Base-by-base conservation (phyloP, 140 eudicot species). In the Anethum foeniculum region DNA sequence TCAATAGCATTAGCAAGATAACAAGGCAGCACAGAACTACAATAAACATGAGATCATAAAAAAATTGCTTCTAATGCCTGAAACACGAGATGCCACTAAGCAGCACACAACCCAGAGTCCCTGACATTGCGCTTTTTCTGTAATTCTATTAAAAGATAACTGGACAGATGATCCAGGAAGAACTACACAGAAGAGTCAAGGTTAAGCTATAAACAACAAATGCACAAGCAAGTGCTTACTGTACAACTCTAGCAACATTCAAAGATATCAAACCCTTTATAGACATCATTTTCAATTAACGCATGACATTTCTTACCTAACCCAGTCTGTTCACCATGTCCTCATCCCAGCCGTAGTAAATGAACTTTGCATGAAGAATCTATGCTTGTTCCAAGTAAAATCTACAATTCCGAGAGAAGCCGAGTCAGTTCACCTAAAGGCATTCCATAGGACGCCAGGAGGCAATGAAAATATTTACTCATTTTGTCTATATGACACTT, bases 181-280 rank as follows among this genome's bases (percentile, higher is more conserved):
- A 34, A 34, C 38, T 34, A 34, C 38, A 34, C 38, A 34, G 38
- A 34, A 3, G 1, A 60, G 68, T 60, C 68, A 60, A 8, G 30
- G 67, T n/a, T 58, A 58, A 58, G 67, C 67, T 23, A 58, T 58
- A 23, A 58, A 58, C 30, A 58, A 58, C 67, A 23, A 19, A 60
- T 60, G 68, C 68, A n/a, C 68, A 60, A 60, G 68, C 68, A 60
- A 60, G 32, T 60, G 68, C 68, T 60, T 60, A 60, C 68, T 1
- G 32, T 9, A 60, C 32, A 60, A 23, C 30, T 60, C 32, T 60
- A 9, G 68, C 32, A 60, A n/a, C 68, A n/a, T n/a, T 60, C 68
- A 60, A 60, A 28, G 32, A 60, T 60, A 23, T 60, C 15, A 60
- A n/a, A 60, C 32, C 30, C 68, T 60, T 23, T n/a, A 60, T n/a